Conservation (phyloP, 2,329 filamentous ascomycete genomes). For the Teratosphaeria epicoccoides region DNA sequence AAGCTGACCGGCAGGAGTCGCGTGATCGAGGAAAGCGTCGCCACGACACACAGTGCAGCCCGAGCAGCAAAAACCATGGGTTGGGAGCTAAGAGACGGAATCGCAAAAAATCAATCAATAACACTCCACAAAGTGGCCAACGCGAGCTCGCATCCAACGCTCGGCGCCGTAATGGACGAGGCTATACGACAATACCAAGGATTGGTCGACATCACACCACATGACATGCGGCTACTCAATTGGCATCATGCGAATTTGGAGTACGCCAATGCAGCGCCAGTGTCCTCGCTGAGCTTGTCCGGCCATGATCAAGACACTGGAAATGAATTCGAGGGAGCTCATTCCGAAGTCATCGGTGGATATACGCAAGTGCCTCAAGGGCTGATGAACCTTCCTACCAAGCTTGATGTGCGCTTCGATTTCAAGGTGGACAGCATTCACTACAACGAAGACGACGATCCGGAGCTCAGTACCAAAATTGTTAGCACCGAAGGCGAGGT, state of each 20-base stretch:
- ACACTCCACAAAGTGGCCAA: conserved; percentile 60
- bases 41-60: conserved; percentile 60
- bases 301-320: conserved; percentile 97
- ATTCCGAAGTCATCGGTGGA: conserved; percentile 85
- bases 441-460: conserved; percentile 31
- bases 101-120: conserved; percentile 41
- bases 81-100: conserved; percentile 62
- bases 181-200: conserved; percentile 80
- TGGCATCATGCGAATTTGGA: conserved; percentile 98
- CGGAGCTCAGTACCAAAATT: conserved; percentile 44
- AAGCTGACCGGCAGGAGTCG: conserved; percentile 63
- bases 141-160: conserved; percentile 53
- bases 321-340: conserved; percentile 92
- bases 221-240: conserved; percentile 83
- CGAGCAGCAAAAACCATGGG: conserved; percentile 71
- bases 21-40: conserved; percentile 57
- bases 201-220: conserved; percentile 70
- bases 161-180: conserved; percentile 85
- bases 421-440: conserved; percentile 65
- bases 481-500: conserved; percentile 67
- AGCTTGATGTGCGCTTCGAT: conserved; percentile 65
- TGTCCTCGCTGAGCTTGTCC: conserved; percentile 74
- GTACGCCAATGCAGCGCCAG: conserved; percentile 88
- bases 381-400: conserved; percentile 63
- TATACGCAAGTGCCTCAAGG: conserved; percentile 91